Evolutionary conservation across 352 stramenopile genomes (phyloP).

Genomic region (Phytopythium delawarense): DNA sequence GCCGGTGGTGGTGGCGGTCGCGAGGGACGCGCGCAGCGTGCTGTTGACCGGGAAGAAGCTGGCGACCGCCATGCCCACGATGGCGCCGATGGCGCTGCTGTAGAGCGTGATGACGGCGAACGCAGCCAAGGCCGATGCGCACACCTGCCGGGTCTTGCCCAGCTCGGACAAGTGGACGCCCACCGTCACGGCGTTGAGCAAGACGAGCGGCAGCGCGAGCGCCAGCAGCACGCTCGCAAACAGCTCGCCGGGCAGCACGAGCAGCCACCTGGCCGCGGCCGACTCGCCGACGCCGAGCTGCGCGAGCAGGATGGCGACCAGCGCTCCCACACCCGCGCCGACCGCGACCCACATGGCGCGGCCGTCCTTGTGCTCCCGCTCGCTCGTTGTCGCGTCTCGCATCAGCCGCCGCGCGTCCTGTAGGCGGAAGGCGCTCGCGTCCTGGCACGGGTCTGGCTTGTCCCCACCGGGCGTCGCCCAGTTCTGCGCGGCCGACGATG

Average conservation of each 20-base stretch:
- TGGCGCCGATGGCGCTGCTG: slow-evolving; percentile 39
- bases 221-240: slow-evolving; percentile 34
- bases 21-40: slow-evolving; percentile 16
- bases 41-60: slow-evolving; percentile 25
- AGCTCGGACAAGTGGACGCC: slow-evolving; percentile 39
- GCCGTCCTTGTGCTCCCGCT: slow-evolving; percentile 6
- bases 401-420: slow-evolving; percentile 3
- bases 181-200: slow-evolving; percentile 3
- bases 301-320: slow-evolving; percentile 19
- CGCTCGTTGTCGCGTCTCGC: slow-evolving; percentile 1
- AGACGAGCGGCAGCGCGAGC: slow-evolving; percentile 30
- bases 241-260: slow-evolving; percentile 30
- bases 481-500: neutral
- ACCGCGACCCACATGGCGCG: slow-evolving; percentile 13
- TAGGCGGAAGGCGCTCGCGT: neutral
- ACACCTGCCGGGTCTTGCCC: slow-evolving; percentile 32
- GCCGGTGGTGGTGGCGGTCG: slow-evolving; percentile 9
- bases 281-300: slow-evolving; percentile 15
- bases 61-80: slow-evolving; percentile 36
- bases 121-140: slow-evolving; percentile 19
- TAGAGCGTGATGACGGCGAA: slow-evolving; percentile 37
- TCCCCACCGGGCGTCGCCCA: neutral
- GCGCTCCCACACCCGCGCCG: slow-evolving; percentile 16
- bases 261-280: slow-evolving; percentile 8
- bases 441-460: neutral